Evolutionary conservation across 2,329 filamentous ascomycete genomes (phyloP).

Genomic region (Fusarium napiforme): DNA sequence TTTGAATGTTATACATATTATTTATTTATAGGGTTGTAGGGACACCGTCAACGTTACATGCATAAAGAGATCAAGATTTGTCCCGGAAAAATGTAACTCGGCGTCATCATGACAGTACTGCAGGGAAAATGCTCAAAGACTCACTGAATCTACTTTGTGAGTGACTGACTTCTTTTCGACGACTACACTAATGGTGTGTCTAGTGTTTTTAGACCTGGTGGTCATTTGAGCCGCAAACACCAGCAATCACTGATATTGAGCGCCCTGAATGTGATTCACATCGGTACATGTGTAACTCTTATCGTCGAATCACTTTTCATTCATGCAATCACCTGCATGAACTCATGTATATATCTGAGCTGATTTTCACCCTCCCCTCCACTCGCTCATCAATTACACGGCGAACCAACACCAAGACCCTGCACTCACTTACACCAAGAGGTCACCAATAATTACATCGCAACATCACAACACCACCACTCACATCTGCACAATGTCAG

Average conservation of each 20-base stretch:
- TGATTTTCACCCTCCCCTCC: background rate
- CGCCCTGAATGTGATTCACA: background rate
- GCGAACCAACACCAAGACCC: background rate
- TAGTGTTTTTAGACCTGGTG: background rate
- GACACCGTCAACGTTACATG: background rate
- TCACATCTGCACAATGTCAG: background rate
- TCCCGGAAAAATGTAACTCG: background rate
- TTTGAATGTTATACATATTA: background rate
- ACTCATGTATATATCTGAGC: background rate
- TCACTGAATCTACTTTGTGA: too few species aligned
- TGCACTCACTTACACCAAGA: background rate
- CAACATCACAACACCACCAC: background rate
- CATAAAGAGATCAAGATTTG: background rate
- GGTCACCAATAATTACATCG: background rate
- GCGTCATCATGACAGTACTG: background rate
- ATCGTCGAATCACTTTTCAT: background rate
- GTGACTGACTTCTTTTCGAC: background rate
- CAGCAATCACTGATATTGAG: background rate
- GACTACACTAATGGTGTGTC: too few species aligned
- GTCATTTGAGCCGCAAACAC: too few species aligned
- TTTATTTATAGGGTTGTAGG: too few species aligned
- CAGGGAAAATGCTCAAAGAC: background rate
- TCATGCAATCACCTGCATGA: background rate
- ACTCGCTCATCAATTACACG: background rate
- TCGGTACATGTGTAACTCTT: background rate